Evolutionary conservation across 495 filamentous ascomycete genomes (phyloP).

Genomic region (Thermochaetoides thermophila): DNA sequence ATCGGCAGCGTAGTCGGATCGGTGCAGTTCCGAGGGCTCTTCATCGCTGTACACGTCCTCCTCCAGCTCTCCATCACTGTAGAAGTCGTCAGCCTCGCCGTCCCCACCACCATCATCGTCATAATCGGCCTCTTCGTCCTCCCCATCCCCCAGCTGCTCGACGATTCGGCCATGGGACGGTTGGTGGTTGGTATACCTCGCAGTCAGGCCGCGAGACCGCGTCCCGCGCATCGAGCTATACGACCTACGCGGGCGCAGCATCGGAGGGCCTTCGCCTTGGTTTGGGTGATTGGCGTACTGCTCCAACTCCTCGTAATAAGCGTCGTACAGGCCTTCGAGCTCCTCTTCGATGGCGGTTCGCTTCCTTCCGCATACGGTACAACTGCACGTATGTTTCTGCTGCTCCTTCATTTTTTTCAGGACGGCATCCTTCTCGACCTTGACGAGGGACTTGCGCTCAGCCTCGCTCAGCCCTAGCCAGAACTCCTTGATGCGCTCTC

Average conservation of each 20-base stretch:
- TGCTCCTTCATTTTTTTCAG: slow-evolving; percentile 99
- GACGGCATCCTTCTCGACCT: slow-evolving; percentile 97
- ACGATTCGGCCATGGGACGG: slow-evolving; percentile 40
- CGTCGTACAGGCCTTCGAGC: slow-evolving; percentile 95
- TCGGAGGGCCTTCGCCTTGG: slow-evolving; percentile 39
- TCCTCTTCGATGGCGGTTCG: slow-evolving; percentile 97
- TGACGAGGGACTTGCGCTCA: slow-evolving; percentile 83
- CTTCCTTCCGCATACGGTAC: slow-evolving; percentile 92
- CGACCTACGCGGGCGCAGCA: slow-evolving; percentile 49
- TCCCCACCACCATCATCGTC: slow-evolving; percentile 12
- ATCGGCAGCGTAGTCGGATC: slow-evolving; percentile 55
- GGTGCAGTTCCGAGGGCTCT: slow-evolving; percentile 41
- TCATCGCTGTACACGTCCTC: slow-evolving; percentile 43
- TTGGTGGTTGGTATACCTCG: slow-evolving; percentile 32
- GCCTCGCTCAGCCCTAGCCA: slow-evolving; percentile 95
- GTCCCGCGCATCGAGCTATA: slow-evolving; percentile 38
- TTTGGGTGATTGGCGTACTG: slow-evolving; percentile 90
- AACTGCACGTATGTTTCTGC: slow-evolving; percentile 98
- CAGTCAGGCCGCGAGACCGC: slow-evolving; percentile 32
- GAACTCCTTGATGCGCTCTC: slow-evolving; percentile 94
- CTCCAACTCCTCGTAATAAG: slow-evolving; percentile 96
- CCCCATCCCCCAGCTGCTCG: slow-evolving; percentile 44
- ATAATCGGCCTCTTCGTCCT: slow-evolving; percentile 45
- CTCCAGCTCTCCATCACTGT: slow-evolving; percentile 48
- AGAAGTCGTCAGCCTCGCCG: slow-evolving; percentile 31